phyloP scores from a whole-genome alignment of 2,329 filamentous ascomycete genomes.

The Alternaria arborescens region DNA sequence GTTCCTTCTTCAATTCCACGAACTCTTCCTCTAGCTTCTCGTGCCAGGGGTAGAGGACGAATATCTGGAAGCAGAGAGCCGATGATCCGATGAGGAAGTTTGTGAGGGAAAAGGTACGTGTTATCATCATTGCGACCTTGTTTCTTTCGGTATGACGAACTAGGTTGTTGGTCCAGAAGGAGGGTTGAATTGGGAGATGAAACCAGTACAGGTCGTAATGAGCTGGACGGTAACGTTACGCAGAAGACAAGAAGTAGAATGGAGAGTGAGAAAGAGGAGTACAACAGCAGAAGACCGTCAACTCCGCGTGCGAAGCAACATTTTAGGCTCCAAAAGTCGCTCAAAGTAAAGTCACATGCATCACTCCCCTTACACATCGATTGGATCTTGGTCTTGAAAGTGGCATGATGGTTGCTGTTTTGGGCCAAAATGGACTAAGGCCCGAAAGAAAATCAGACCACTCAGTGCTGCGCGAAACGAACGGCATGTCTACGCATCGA shows the following conservation, averaged over 20 bases:
- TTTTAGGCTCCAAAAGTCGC: constrained; percentile 3
- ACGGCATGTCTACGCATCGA: constrained; percentile 19
- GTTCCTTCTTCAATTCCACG: constrained; percentile 66
- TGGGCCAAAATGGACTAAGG: constrained; percentile 25
- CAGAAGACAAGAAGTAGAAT: background rate
- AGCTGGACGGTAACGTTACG: background rate
- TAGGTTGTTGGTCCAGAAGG: background rate
- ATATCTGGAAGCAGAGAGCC: constrained; percentile 72
- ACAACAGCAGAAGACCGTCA: background rate
- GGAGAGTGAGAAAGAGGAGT: background rate
- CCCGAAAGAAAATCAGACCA: constrained; percentile 31
- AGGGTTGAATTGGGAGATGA: background rate
- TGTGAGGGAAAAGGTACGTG: constrained; percentile 65
- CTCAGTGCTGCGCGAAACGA: constrained; percentile 21
- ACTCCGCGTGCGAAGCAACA: background rate
- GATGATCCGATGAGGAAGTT: constrained; percentile 73
- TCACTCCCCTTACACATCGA: background rate
- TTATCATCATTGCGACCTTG: constrained; percentile 53
- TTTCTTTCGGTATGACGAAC: background rate
- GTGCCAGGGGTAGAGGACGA: constrained; percentile 76
- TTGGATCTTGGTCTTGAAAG: constrained; percentile 17
- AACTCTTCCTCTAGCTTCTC: constrained; percentile 71
- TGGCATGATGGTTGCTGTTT: constrained; percentile 32
- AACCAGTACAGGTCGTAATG: background rate
- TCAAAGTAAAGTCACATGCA: constrained; percentile 16